Conservation (phyloP, 2,329 filamentous ascomycete genomes). For the Fusarium kyushuense region DNA sequence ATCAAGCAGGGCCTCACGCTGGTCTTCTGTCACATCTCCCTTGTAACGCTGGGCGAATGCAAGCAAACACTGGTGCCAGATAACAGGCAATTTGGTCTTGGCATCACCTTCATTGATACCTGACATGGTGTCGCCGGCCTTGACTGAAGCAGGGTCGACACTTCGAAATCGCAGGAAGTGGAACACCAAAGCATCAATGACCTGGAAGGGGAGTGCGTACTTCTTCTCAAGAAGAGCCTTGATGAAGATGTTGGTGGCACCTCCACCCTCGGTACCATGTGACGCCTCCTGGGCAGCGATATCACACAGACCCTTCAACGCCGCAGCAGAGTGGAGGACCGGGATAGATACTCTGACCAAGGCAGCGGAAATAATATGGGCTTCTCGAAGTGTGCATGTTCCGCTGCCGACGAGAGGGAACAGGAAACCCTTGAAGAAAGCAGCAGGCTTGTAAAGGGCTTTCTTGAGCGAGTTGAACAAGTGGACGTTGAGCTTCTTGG, state of each 20-base stretch:
- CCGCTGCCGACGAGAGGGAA: slow-evolving; percentile 89
- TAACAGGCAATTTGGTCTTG: slow-evolving; percentile 80
- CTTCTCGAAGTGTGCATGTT: slow-evolving; percentile 92
- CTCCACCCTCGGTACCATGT: slow-evolving; percentile 84
- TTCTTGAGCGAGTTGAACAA: slow-evolving; percentile 95
- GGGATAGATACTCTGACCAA: slow-evolving; percentile 87
- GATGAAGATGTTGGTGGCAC: slow-evolving; percentile 95
- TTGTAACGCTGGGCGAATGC: slow-evolving; percentile 95
- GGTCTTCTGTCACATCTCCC: slow-evolving; percentile 96
- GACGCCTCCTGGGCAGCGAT: slow-evolving; percentile 92
- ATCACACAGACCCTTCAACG: slow-evolving; percentile 91
- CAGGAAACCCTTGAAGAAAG: slow-evolving; percentile 96
- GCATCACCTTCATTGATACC: slow-evolving; percentile 61
- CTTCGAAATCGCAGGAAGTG: slow-evolving; percentile 93
- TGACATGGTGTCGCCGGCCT: slow-evolving; percentile 66
- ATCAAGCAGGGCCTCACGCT: slow-evolving; percentile 90
- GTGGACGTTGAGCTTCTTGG: slow-evolving; percentile 94
- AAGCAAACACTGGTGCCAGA: slow-evolving; percentile 95
- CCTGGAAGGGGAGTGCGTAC: slow-evolving; percentile 94
- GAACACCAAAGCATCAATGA: slow-evolving; percentile 94
- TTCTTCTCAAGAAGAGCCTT: slow-evolving; percentile 94
- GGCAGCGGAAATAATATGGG: slow-evolving; percentile 89
- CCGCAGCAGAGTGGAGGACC: slow-evolving; percentile 91
- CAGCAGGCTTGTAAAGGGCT: slow-evolving; percentile 89
- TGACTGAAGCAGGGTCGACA: slow-evolving; percentile 69